Base-by-base conservation (phyloP, 371 early-diverging fungal species). In the Haplosporangium sp. region DNA sequence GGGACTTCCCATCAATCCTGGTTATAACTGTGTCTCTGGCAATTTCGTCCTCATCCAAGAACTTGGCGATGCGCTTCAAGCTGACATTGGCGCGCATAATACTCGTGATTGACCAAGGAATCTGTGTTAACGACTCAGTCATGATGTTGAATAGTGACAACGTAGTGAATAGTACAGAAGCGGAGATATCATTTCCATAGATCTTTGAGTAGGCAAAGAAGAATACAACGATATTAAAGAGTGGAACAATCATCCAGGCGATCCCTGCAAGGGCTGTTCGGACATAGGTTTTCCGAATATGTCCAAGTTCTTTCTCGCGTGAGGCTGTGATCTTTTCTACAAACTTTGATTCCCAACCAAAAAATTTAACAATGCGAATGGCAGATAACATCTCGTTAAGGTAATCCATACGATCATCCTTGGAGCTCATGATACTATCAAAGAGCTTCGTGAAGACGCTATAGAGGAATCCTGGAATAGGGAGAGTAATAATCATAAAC, bases 271-370 rank as follows among this genome's bases (percentile, higher is more conserved):
- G 15, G 1, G 63, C 37, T 64, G 74, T 73, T 38, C 77, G 65
- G 11, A 74, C 19, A 44, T 67, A 70, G 15, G 85, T 65, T 40
- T 61, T 60, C 76, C 76, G 82, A 47, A 88, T 83, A 1, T 77
- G 83, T 37, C 82, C 77, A 19, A 90, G 72, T 69, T 90, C 90
- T 11, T 59, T 65, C 34, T 85, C 83, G 61, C 90, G 84, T 0
- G 88, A 84, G 8, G 68, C 76, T 0, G 78, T 71, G 44, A 88
- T 77, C 53, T 87, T 86, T 38, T 85, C 82, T 15, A 85, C 81
- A 66, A 94, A 93, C 63, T 90, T 85, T 53, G 85, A 75, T 84
- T 94, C 92, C 94, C 94, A 94, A 9, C 92, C 94, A 87, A 94
- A 94, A 71, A 94, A 89, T 76, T 94, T 94, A 71, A 94, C 89